Base-by-base conservation (phyloP, 306 rosid genomes). In the Cucumis hystrix region DNA sequence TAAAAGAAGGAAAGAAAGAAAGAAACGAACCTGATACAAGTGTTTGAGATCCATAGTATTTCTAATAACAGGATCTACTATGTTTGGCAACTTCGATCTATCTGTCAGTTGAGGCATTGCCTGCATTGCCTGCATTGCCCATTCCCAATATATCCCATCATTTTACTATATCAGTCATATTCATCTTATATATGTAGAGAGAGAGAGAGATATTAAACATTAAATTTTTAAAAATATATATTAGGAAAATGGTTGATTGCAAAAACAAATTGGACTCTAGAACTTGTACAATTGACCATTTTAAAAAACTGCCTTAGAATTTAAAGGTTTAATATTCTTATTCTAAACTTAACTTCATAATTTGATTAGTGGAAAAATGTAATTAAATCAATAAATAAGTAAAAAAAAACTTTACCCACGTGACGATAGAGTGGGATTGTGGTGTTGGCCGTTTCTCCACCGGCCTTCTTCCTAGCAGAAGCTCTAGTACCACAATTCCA, bases 71-170 rank as follows among this genome's bases (percentile, higher is more conserved):
- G 92, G 94, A 85, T 93, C 98, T 68, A 93, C 91, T 43, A 90
- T 93, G 89, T 60, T 80, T 37, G 91, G 93, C 79, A 93, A 91
- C 88, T 91, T 93, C 70, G 92, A 79, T 79, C 97, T 87, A 85
- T 93, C 97, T 1, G 92, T 93, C 65, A 93, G 96, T 80, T 86
- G 96, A 51, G 98, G 98, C 94, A 91, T 90, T 78, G 98, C 52
- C 73, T 9, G 30, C 2, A n/a, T n/a, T n/a, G n/a, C n/a, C n/a
- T n/a, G 98, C 94, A 91, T 90, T 80, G 98, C 4, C 72, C 20
- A 17, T 33, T n/a, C 5, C 56, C 56, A 51, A 4, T 15, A 51
- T 15, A 13, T 51, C 56, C 18, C 18, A 41, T 41, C 5, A 14
- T 4, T 15, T 51, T 51, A 15, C 56, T 13, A 13, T 14, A 51